Conservation (phyloP, 768 basidiomycete genomes). For the Russula brevipes region DNA sequence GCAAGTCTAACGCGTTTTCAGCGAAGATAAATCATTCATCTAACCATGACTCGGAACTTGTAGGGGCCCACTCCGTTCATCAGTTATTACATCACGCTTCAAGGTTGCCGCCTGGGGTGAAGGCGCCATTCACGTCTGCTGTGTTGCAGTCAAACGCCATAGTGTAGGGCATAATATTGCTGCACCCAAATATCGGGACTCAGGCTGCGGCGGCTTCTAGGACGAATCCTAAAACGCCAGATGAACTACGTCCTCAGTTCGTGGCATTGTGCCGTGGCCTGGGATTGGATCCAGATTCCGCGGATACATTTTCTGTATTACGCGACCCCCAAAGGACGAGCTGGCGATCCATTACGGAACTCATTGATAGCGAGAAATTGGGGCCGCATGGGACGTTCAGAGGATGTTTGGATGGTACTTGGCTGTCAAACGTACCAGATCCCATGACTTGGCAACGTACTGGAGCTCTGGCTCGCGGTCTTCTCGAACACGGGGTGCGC, state of each 20-base stretch:
- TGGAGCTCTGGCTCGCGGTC: conserved; percentile 50
- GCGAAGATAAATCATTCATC: neutral
- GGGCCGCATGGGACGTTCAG: conserved; percentile 63
- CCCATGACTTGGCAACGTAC: conserved; percentile 65
- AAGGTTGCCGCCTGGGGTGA: conserved; percentile 47
- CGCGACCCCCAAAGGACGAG: conserved; percentile 46
- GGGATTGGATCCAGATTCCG: conserved; percentile 46
- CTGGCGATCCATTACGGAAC: conserved; percentile 45
- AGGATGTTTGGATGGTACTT: conserved; percentile 54
- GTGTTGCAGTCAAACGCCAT: conserved; percentile 72
- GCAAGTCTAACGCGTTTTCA: conserved; percentile 31
- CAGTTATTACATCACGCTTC: conserved; percentile 69
- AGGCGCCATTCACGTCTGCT: conserved; percentile 63
- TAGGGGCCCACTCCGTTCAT: conserved; percentile 71
- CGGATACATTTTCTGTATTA: conserved; percentile 47
- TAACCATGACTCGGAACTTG: neutral
- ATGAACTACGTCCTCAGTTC: conserved; percentile 58
- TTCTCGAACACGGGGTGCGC: conserved; percentile 53
- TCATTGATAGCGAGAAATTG: conserved; percentile 53
- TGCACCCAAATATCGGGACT: neutral
- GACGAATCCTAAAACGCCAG: conserved; percentile 49
- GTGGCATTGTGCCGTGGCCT: conserved; percentile 55
- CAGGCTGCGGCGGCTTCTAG: conserved; percentile 34
- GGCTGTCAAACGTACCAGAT: conserved; percentile 49
- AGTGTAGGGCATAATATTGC: conserved; percentile 38